Evolutionary conservation across 345 rosid genomes (phyloP), one percentile per base, ranked within the genome.

Genomic region (Crucihimalaya himalaica): DNA sequence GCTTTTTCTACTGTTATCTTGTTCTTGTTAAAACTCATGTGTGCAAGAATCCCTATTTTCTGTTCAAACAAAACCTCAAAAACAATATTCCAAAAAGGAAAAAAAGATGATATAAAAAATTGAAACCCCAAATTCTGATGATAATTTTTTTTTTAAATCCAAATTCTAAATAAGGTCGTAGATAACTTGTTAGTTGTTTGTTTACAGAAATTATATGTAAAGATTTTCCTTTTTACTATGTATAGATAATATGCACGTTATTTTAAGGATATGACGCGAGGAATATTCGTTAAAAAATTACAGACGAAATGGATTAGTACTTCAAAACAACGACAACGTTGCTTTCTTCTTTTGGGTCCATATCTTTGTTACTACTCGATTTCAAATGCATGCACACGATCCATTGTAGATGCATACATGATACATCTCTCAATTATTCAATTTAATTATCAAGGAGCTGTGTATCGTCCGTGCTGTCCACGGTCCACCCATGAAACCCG

Each of bases 381-480:
- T 47, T 71, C 42, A 74, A 47, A 47, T 66, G 20, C 72, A 74
- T 66, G 53, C 52, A 74, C 78, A 58, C 68, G 52, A 32, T 60
- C 51, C 18, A 59, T 4, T 32, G 29, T 66, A 23, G 43, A 21
- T 46, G 14, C 16, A 65, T 12, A 56, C 57, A 64, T 21, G 13
- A 65, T 12, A 56, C 57, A 64, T 21, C 50, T 65, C 42, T 47
- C 43, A 65, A 28, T 74, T 27, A 56, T 73, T 35, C 51, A 2
- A 19, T 25, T 57, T 35, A 15, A 46, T 35, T 56, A 37, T 73
- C 70, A 63, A 43, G 32, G 66, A 14, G 23, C 15, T 65, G 55
- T 72, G 16, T 55, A 46, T 64, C 40, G 51, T 56, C 51, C 25
- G 32, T 56, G 72, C 66, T 66, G 72, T 74, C 78, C 12, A 27